phyloP scores from a whole-genome alignment of 495 filamentous ascomycete species.

The Trichocladium uniseriatum region DNA sequence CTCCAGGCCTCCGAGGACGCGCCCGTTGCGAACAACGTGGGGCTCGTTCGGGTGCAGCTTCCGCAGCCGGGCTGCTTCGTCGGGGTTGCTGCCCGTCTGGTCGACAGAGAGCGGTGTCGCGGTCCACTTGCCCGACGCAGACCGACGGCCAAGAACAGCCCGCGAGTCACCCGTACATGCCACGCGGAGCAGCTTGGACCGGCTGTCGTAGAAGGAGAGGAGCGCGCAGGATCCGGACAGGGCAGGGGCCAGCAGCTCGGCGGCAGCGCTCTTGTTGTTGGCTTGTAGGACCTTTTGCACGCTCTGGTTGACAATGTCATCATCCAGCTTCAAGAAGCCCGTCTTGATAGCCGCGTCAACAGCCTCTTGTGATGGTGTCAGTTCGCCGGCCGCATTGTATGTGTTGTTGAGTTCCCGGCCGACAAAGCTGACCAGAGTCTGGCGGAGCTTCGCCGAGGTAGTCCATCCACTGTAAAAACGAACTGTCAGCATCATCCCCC shows the following conservation, averaged over 20 bases:
- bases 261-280: constrained; percentile 78
- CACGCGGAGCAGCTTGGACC: constrained; percentile 71
- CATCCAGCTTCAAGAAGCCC: constrained; percentile 77
- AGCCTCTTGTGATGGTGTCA: constrained; percentile 58
- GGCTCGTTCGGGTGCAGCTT: constrained; percentile 82
- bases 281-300: constrained; percentile 79
- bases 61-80: constrained; percentile 71
- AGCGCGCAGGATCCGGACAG: constrained; percentile 93
- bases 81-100: constrained; percentile 79
- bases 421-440: constrained; percentile 83
- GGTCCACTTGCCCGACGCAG: constrained; percentile 76
- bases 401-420: constrained; percentile 89
- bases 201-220: constrained; percentile 89
- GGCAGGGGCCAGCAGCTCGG: constrained; percentile 85
- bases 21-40: constrained; percentile 72
- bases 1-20: constrained; percentile 85
- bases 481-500: constrained; percentile 15
- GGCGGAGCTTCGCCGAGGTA: constrained; percentile 90
- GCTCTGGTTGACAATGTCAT: constrained; percentile 87
- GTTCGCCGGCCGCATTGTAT: constrained; percentile 64
- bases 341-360: constrained; percentile 89
- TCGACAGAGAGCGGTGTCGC: constrained; percentile 84
- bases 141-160: constrained; percentile 79
- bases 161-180: constrained; percentile 93
- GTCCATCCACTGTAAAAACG: constrained; percentile 72